Evolutionary conservation across 352 stramenopile genomes (phyloP).

Genomic region (Bremia lactucae): DNA sequence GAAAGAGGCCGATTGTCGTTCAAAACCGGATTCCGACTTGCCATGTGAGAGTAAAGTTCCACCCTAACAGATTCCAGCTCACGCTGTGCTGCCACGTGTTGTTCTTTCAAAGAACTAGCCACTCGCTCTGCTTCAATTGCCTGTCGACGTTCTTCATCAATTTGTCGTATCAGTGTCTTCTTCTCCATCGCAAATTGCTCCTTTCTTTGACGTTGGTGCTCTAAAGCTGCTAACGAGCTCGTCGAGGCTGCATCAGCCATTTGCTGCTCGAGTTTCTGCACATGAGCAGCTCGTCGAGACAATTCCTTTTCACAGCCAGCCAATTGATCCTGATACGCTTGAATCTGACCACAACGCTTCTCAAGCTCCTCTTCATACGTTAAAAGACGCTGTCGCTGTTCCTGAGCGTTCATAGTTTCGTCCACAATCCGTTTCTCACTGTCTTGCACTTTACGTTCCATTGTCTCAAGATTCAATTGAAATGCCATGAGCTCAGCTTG

Average conservation of each 20-base stretch:
- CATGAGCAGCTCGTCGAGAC: conserved; percentile 12
- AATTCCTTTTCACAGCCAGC: conserved; percentile 16
- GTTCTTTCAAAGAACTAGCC: conserved; percentile 17
- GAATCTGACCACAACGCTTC: conserved; percentile 12
- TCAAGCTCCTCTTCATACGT: conserved; percentile 19
- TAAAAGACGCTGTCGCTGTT: conserved; percentile 25
- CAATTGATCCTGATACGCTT: conserved; percentile 24
- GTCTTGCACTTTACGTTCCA: conserved; percentile 34
- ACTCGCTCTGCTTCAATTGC: conserved; percentile 22
- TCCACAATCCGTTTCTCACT: conserved; percentile 28
- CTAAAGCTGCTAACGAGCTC: conserved; percentile 17
- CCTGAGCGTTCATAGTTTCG: conserved; percentile 23
- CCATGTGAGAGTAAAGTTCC: conserved; percentile 29
- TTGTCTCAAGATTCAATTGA: conserved; percentile 35
- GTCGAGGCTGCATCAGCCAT: conserved; percentile 29
- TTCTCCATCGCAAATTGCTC: conserved; percentile 38
- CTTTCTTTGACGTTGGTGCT: conserved; percentile 32
- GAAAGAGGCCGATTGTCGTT: conserved; percentile 4
- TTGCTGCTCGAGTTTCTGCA: conserved; percentile 38
- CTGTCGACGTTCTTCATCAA: conserved; percentile 33
- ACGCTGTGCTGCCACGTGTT: conserved; percentile 18
- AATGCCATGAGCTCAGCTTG: conserved; percentile 31
- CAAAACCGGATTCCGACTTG: conserved; percentile 1
- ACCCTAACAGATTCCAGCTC: conserved; percentile 31
- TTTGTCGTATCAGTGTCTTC: conserved; percentile 26